Conservation (phyloP, 2,329 filamentous ascomycete species). For the Fusarium paranaense region DNA sequence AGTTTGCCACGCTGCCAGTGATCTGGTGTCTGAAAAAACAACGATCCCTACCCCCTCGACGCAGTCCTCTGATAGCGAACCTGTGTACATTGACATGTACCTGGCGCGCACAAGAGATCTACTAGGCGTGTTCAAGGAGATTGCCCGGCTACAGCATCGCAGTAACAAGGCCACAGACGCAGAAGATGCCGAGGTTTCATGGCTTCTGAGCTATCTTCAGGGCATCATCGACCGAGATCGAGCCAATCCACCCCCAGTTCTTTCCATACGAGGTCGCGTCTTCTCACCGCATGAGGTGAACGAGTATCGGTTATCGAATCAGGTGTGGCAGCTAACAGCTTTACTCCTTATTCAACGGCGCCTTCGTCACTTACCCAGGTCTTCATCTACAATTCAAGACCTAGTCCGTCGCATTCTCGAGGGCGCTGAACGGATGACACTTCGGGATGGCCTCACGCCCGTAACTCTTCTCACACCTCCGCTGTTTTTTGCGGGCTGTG, state of each 20-base stretch:
- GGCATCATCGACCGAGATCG: conserved; percentile 25
- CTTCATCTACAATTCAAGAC: conserved; percentile 12
- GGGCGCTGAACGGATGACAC: conserved; percentile 19
- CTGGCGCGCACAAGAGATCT: conserved; percentile 29
- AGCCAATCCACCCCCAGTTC: conserved; percentile 18
- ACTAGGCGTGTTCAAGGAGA: conserved; percentile 29
- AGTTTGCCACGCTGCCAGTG: conserved; percentile 26
- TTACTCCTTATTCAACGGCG: conserved; percentile 30
- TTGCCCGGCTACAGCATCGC: conserved; percentile 9
- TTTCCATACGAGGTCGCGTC: conserved; percentile 17
- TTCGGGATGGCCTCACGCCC: conserved; percentile 28
- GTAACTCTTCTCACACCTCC: conserved; percentile 28
- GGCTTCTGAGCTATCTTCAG: conserved; percentile 24
- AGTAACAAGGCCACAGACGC: background rate
- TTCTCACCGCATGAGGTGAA: conserved; percentile 21
- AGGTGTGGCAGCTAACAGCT: conserved; percentile 32
- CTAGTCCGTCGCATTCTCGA: conserved; percentile 16
- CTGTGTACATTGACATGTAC: conserved; percentile 34
- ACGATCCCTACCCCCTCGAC: conserved; percentile 29
- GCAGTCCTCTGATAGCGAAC: conserved; percentile 12
- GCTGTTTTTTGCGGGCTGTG: conserved; percentile 29
- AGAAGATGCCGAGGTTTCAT: conserved; percentile 11
- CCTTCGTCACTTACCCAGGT: conserved; percentile 17
- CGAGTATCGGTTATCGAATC: conserved; percentile 31
- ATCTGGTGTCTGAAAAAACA: conserved; percentile 23